Evolutionary conservation across 179 eudicot species (phyloP), one percentile per base, ranked within the genome.

Genomic region (Drosera spatulata): DNA sequence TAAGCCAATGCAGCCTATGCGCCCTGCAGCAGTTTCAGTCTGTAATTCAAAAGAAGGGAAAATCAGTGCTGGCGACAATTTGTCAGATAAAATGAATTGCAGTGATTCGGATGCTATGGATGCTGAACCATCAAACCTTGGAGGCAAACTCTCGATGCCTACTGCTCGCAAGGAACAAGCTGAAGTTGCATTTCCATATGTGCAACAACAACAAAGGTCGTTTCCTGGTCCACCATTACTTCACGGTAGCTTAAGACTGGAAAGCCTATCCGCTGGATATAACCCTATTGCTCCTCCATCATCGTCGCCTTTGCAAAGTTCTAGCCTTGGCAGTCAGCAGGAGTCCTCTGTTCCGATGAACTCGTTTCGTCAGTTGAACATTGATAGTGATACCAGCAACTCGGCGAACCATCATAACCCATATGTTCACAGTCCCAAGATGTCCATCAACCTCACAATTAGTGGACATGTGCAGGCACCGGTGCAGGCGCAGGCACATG

Each of bases 141-240:
- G 61, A 48, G 77, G 71, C 62, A 48, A 54, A 44, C 42, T 67
- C 38, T 61, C 81, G n/a, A 49, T 22, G 39, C 64, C 75, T 47
- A 15, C 62, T 11, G 53, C 39, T 60, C 77, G 53, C 22, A 53
- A 75, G 39, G 74, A 59, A 71, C 78, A 67, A 66, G 71, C 67
- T 40, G 82, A 75, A 61, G 46, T 57, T 41, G 62, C 63, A 46
- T 64, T 60, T 46, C 71, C 67, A 48, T 52, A 64, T 55, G 33
- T 22, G 33, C 33, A 22, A 22, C 65, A 69, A 56, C 79, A 78
- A 61, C 77, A 65, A 59, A 65, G 66, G 60, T 74, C 69, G 53
- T 58, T 80, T 63, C 79, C 87, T 37, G 60, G 77, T 62, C 81
- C 83, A 10, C 59, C 71, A 65, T 73, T 83, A 41, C 75, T 69